Conservation (phyloP, 352 stramenopile genomes). For the Lagenidium sp. region DNA sequence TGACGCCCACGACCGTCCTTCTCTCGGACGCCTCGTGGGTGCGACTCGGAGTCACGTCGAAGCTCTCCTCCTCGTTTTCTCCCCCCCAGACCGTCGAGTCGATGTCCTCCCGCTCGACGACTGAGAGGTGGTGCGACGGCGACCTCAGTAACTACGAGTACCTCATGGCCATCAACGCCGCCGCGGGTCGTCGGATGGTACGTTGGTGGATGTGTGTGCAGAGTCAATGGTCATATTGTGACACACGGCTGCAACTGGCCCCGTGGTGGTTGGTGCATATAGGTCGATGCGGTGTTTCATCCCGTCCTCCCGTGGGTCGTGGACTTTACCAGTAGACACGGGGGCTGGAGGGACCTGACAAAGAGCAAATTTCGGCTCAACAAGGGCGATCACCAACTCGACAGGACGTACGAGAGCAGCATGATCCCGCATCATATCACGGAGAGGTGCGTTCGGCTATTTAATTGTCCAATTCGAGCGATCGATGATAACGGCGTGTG, state of each 20-base stretch:
- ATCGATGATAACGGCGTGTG: not conserved
- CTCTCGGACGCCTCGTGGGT: conserved; percentile 44
- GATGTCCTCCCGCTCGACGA: conserved; percentile 29
- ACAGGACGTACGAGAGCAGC: conserved; percentile 85
- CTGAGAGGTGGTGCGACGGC: conserved; percentile 83
- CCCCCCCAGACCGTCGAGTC: conserved; percentile 6
- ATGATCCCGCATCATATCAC: conserved; percentile 90
- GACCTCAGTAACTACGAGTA: conserved; percentile 92
- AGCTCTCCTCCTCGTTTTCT: not conserved
- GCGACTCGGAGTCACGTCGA: conserved; percentile 14
- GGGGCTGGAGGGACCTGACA: conserved; percentile 82
- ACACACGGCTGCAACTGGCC: too few relatives aligned
- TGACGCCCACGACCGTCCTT: conserved; percentile 31
- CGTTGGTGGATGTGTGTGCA: not conserved
- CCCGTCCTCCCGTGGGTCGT: conserved; percentile 95
- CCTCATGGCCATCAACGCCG: conserved; percentile 88
- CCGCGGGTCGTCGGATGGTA: conserved; percentile 80
- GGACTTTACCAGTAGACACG: conserved; percentile 63
- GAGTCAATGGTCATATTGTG: too few relatives aligned
- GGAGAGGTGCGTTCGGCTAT: conserved; percentile 48
- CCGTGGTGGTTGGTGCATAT: too few relatives aligned
- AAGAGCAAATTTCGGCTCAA: conserved; percentile 94
- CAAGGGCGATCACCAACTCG: conserved; percentile 91
- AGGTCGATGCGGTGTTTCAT: conserved; percentile 80
- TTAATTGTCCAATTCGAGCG: not conserved